A percentile compares a stretch with the other conserved stretches of the same genome.
phyloP scores from a whole-genome alignment of 2,329 filamentous ascomycete species.

The Apiospora phragmitis region DNA sequence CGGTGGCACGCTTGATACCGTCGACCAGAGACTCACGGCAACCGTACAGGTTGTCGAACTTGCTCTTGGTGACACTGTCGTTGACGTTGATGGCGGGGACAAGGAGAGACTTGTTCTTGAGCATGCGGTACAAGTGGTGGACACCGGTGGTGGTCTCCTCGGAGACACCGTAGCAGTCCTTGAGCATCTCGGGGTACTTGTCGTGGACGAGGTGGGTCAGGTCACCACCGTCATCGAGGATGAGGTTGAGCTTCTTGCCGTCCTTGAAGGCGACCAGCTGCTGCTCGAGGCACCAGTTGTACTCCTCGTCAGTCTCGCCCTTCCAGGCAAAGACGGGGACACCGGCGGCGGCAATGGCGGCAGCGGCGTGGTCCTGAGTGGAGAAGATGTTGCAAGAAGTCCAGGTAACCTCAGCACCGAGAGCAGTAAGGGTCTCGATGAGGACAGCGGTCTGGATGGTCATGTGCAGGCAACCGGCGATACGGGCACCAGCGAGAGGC shows the following conservation, averaged over 20 bases:
- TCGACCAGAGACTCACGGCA: constrained; percentile 98
- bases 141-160: constrained; percentile 99
- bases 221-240: constrained; percentile 98
- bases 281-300: constrained; percentile 99
- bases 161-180: constrained; percentile 96
- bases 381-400: constrained; percentile 99
- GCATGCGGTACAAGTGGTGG: constrained; percentile 98
- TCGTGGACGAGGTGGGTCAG: constrained; percentile 93
- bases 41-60: constrained; percentile 99
- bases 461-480: constrained; percentile 99
- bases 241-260: constrained; percentile 94
- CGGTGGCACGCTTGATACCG: constrained; percentile 99
- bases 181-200: constrained; percentile 98
- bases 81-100: constrained; percentile 99
- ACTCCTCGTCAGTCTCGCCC: constrained; percentile 98
- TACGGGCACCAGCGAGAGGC: constrained; percentile 90
- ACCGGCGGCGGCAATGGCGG: constrained; percentile 91
- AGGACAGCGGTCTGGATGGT: constrained; percentile 99
- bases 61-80: constrained; percentile 99
- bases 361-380: constrained; percentile 97
- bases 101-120: constrained; percentile 86
- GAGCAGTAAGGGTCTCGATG: constrained; percentile 92
- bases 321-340: constrained; percentile 81
- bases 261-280: constrained; percentile 97
- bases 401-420: constrained; percentile 99